Evolutionary conservation across 495 filamentous ascomycete genomes (phyloP).

Genomic region (Oleoguttula mirabilis): DNA sequence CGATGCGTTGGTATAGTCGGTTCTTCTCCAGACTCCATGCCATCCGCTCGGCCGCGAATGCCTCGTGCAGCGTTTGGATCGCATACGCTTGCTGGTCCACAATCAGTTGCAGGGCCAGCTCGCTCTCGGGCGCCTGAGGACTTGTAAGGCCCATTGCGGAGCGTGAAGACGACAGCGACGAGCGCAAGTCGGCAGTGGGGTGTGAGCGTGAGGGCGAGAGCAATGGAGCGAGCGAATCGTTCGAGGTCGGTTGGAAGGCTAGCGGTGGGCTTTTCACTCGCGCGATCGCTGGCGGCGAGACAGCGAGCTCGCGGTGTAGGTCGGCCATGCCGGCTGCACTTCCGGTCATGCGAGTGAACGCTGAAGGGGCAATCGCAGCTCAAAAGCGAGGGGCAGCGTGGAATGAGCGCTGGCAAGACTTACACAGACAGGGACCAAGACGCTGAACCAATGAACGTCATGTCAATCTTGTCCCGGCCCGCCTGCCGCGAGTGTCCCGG

Average conservation of each 20-base stretch:
- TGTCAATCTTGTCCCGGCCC: no score
- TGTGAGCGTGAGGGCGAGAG: neutral
- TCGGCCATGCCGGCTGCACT: no score
- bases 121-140: neutral
- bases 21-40: constrained; percentile 16
- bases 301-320: no score
- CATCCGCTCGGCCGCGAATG: constrained; percentile 19
- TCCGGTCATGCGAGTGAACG: no score
- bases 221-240: constrained; percentile 13
- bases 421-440: no score
- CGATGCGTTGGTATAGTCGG: constrained; percentile 15
- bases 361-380: no score
- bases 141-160: constrained; percentile 3
- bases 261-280: constrained; percentile 11
- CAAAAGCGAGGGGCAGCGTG: no score
- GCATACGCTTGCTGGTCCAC: constrained; percentile 18
- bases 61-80: constrained; percentile 15
- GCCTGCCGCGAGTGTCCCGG: no score
- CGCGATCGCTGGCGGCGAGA: no score
- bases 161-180: neutral
- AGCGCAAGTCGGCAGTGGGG: neutral
- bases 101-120: constrained; percentile 10
- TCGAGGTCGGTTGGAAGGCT: constrained; percentile 17
- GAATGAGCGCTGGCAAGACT: no score
- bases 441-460: no score